phyloP scores from a whole-genome alignment of 2,329 filamentous ascomycete species.

The Lecanicillium sp. region DNA sequence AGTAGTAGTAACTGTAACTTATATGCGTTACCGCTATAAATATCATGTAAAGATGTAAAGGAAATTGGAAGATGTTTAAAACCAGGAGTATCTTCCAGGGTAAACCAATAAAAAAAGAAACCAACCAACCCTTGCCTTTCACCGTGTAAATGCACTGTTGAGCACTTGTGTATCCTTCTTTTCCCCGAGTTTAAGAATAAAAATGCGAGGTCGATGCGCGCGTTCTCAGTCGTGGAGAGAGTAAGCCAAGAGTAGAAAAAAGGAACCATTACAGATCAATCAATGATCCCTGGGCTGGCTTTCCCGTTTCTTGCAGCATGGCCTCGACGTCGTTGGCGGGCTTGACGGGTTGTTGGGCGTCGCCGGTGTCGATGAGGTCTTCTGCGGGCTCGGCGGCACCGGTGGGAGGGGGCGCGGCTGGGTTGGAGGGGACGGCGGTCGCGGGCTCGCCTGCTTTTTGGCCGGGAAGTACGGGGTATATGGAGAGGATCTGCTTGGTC shows the following conservation, averaged over 20 bases:
- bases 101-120: too few species aligned
- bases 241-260: too few species aligned
- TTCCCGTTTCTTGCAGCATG: slow-evolving; percentile 43
- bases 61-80: not conserved
- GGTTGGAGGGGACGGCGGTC: slow-evolving; percentile 52
- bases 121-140: too few species aligned
- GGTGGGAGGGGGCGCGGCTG: slow-evolving; percentile 5
- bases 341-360: slow-evolving; percentile 19
- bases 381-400: slow-evolving; percentile 18
- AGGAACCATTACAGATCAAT: slow-evolving; percentile 41
- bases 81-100: too few species aligned
- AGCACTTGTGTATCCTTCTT: not conserved
- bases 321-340: slow-evolving; percentile 34
- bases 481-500: slow-evolving; percentile 75
- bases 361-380: slow-evolving; percentile 54
- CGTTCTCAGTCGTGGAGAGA: too few species aligned
- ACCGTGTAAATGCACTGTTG: slow-evolving; percentile 7
- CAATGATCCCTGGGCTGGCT: slow-evolving; percentile 41
- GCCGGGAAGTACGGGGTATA: slow-evolving; percentile 77
- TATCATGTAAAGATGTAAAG: not conserved
- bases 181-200: too few species aligned
- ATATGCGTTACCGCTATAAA: not conserved
- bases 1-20: not conserved
- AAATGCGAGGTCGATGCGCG: too few species aligned
- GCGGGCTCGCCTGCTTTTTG: slow-evolving; percentile 50